phyloP scores from a whole-genome alignment of 495 filamentous ascomycete genomes.

The Xanthoparmelia taractica region DNA sequence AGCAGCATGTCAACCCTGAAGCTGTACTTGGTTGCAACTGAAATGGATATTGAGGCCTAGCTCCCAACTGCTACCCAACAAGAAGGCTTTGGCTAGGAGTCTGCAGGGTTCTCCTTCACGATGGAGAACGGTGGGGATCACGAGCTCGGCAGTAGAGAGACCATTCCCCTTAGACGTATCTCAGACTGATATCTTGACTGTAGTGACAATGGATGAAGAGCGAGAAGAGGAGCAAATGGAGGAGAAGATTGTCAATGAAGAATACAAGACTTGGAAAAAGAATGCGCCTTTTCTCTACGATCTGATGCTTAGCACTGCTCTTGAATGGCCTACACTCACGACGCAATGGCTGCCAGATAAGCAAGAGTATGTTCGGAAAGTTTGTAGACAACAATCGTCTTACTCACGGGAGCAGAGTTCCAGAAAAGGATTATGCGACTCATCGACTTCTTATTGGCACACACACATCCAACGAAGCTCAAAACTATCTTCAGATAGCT shows the following conservation, averaged over 20 bases:
- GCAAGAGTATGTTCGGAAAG: constrained; percentile 53
- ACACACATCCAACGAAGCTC: constrained; percentile 78
- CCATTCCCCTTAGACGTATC: not conserved
- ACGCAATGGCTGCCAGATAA: constrained; percentile 98
- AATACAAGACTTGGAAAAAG: constrained; percentile 99
- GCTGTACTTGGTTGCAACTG: no score
- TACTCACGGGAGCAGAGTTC: constrained; percentile 43
- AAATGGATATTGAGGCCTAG: not conserved
- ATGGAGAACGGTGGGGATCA: constrained; percentile 24
- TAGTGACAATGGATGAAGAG: constrained; percentile 43
- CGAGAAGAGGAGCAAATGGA: constrained; percentile 66
- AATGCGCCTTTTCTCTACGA: constrained; percentile 98
- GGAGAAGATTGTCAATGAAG: constrained; percentile 91
- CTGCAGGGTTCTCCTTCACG: not conserved
- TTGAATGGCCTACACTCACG: constrained; percentile 97
- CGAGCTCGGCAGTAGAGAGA: constrained; percentile 17
- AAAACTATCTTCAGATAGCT: constrained; percentile 92
- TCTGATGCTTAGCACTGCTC: constrained; percentile 83
- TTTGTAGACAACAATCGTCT: not conserved
- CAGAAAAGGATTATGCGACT: constrained; percentile 77
- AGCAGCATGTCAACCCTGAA: not conserved
- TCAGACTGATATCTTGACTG: not conserved
- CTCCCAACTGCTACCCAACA: not conserved
- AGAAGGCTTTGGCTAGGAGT: not conserved
- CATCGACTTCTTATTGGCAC: constrained; percentile 92